Base-by-base conservation (phyloP, 177 flowering plant species). In the Tripterygium wilfordii region DNA sequence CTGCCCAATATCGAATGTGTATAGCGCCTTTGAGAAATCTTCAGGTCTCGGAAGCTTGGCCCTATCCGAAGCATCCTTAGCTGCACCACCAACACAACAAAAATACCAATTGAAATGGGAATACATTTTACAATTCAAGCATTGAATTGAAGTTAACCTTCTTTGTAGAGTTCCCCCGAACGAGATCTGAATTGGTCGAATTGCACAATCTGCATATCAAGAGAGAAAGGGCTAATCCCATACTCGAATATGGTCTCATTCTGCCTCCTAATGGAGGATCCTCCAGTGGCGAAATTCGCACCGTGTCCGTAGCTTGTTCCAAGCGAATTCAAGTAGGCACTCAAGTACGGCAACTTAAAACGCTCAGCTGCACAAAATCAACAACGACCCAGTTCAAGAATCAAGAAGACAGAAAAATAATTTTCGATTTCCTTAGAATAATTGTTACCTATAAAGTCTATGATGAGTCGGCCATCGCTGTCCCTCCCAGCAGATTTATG, bases 1-100 rank as follows among this genome's bases (percentile, higher is more conserved):
- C 30, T 85, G 89, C 8, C 94, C 94, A 5, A 85, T 76, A 32
- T 85, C 94, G 37, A 82, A 59, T 2, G 79, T 71, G 65, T 85
- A 85, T 10, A 82, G 65, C 3, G 86, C 88, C 53, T 65, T 74
- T 0, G 84, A 45, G 60, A 79, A 82, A n/a, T 82, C 88, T 45
- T 62, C 56, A 0, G 72, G 80, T 24, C 57, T 61, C 3, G 88
- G 88, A 0, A 78, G 63, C 10, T 61, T 63, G 17, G 33, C 52
- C 50, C 56, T 64, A 1, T 68, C 66, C 0, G 60, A 40, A 1
- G 55, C 16, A 5, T 37, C 53, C 54, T 60, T 71, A 5, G 63
- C 85, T 79, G 68, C 45, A 54, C 24, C 54, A 48, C 50, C 15
- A 57, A 3, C 10, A 45, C 1, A 17, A 32, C 23, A 31, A 50